Conservation (phyloP, 2,329 filamentous ascomycete species). For the Rhynchosporium agropyri region DNA sequence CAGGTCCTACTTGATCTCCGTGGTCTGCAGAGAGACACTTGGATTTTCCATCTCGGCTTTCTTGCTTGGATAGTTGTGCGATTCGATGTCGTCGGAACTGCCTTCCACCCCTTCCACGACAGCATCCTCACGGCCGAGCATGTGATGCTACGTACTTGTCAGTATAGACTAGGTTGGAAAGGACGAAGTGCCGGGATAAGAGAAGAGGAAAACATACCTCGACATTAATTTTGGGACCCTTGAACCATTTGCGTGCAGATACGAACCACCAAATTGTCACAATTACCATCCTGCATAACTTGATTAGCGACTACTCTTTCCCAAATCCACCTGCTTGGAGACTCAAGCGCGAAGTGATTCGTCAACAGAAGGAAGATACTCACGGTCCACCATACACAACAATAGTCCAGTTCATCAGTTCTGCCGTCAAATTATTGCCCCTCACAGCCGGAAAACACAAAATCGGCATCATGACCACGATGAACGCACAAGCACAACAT, state of each 20-base stretch:
- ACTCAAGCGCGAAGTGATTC: neutral
- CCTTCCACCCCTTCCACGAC: conserved; percentile 35
- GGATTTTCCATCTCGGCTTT: conserved; percentile 30
- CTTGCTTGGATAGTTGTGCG: conserved; percentile 22
- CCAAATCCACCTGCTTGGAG: conserved; percentile 17
- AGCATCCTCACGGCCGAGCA: conserved; percentile 37
- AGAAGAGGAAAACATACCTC: conserved; percentile 42
- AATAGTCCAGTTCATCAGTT: conserved; percentile 66
- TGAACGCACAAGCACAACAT: conserved; percentile 56
- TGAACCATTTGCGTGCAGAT: conserved; percentile 66
- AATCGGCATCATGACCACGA: conserved; percentile 66
- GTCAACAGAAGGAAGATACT: conserved; percentile 14
- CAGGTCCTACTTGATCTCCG: conserved; percentile 21
- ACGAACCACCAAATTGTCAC: conserved; percentile 62
- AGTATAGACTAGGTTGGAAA: neutral
- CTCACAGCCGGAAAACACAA: conserved; percentile 62
- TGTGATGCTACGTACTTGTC: conserved; percentile 36
- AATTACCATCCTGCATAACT: conserved; percentile 49
- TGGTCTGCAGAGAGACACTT: conserved; percentile 5
- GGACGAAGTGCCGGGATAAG: neutral
- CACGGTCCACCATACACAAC: conserved; percentile 62
- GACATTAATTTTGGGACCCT: conserved; percentile 65
- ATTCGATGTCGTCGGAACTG: conserved; percentile 32
- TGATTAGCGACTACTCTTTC: neutral
- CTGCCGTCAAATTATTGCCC: conserved; percentile 53